Conservation (phyloP, 2,329 filamentous ascomycete species). For the Pestalotiopsis fici region DNA sequence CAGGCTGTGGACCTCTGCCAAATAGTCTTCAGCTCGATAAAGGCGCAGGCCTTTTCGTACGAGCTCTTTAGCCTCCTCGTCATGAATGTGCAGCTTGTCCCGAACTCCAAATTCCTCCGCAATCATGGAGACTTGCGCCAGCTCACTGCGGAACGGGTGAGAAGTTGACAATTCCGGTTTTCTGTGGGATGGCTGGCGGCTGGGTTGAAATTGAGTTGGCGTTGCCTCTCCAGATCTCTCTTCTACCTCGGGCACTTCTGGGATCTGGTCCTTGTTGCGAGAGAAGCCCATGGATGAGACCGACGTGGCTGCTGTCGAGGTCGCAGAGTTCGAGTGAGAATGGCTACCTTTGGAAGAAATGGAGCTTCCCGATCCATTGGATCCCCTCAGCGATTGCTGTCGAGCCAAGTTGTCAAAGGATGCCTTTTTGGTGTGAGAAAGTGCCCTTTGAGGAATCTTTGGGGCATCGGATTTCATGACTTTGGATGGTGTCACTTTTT, state of each 20-base stretch:
- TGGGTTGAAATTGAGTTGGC: conserved; percentile 16
- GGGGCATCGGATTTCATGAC: conserved; percentile 45
- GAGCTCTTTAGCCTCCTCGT: conserved; percentile 76
- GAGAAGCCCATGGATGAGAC: conserved; percentile 37
- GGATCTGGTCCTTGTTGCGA: conserved; percentile 25
- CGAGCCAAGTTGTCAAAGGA: conserved; percentile 73
- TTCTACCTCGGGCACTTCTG: conserved; percentile 29
- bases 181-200: conserved; percentile 23
- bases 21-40: conserved; percentile 80
- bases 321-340: conserved; percentile 58
- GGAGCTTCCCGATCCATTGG: conserved; percentile 53
- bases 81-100: conserved; percentile 59
- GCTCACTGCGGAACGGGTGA: conserved; percentile 81
- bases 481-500: conserved; percentile 33
- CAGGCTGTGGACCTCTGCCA: conserved; percentile 75
- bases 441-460: conserved; percentile 73
- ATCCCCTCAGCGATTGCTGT: conserved; percentile 50
- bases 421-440: conserved; percentile 87
- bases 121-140: conserved; percentile 89
- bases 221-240: conserved; percentile 30
- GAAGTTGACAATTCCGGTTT: conserved; percentile 23
- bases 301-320: conserved; percentile 52
- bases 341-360: conserved; percentile 59
- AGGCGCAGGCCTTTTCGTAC: conserved; percentile 68
- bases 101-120: conserved; percentile 81